Conservation (phyloP, 768 basidiomycete genomes). For the Leccinum obscurum region DNA sequence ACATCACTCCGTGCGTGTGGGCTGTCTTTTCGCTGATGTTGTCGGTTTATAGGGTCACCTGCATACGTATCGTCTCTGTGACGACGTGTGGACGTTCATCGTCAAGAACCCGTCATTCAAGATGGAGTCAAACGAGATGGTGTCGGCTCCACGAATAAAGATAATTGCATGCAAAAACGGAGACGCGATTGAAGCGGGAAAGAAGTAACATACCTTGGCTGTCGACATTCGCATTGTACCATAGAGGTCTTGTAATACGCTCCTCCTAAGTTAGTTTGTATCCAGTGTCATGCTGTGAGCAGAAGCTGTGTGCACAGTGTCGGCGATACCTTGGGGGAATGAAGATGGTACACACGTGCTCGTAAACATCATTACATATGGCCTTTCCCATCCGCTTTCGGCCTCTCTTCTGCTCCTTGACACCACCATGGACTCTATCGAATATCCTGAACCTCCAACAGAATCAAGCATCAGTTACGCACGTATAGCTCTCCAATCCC, state of each 20-base stretch:
- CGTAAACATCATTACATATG: constrained; percentile 6
- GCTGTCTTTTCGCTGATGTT: constrained; percentile 4
- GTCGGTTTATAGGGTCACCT: constrained; percentile 67
- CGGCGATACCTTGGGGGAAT: background rate
- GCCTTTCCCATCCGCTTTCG: constrained; percentile 25
- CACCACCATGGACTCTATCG: constrained; percentile 30
- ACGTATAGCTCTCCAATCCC: constrained; percentile 41
- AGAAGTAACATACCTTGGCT: constrained; percentile 52
- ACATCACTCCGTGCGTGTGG: constrained; percentile 23
- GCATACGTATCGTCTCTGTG: constrained; percentile 88
- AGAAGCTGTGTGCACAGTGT: background rate
- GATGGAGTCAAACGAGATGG: constrained; percentile 88
- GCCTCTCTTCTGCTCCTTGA: constrained; percentile 5
- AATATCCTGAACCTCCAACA: constrained; percentile 61
- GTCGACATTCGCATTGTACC: constrained; percentile 17
- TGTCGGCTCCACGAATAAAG: constrained; percentile 80
- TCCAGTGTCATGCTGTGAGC: constrained; percentile 16
- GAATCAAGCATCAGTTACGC: constrained; percentile 52
- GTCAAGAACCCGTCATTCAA: constrained; percentile 92
- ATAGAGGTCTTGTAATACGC: constrained; percentile 30
- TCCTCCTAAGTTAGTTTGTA: background rate
- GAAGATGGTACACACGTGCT: constrained; percentile 22
- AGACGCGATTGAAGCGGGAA: constrained; percentile 79
- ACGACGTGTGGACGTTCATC: constrained; percentile 99
- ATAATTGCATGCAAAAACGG: constrained; percentile 99